A percentile compares a stretch with the other conserved stretches of the same genome.
phyloP scores from a whole-genome alignment of 495 filamentous ascomycete species.

The Amphirosellinia nigrospora region DNA sequence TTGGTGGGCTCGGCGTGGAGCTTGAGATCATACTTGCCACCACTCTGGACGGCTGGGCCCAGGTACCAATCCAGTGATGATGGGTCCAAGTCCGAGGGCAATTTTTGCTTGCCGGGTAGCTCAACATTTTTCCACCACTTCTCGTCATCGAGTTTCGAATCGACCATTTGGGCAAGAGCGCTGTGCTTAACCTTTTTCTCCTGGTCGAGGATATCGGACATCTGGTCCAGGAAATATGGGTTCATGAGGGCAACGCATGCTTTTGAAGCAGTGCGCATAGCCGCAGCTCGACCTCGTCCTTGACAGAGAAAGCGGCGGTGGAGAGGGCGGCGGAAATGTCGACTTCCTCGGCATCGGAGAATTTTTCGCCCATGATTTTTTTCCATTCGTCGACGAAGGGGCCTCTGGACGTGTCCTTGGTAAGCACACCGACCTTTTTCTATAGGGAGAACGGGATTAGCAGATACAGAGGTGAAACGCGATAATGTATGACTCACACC shows the following conservation, averaged over 20 bases:
- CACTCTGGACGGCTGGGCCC: constrained; percentile 91
- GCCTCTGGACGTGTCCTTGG: constrained; percentile 82
- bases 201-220: constrained; percentile 91
- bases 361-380: constrained; percentile 73
- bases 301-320: constrained; percentile 83
- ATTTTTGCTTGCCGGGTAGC: constrained; percentile 68
- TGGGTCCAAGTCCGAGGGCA: constrained; percentile 87
- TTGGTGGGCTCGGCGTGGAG: constrained; percentile 75
- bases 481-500: constrained; percentile 67
- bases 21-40: constrained; percentile 90
- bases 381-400: constrained; percentile 98
- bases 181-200: constrained; percentile 96
- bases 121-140: constrained; percentile 89
- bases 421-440: constrained; percentile 87
- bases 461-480: neutral
- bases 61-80: constrained; percentile 92
- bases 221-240: constrained; percentile 94
- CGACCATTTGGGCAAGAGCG: constrained; percentile 79
- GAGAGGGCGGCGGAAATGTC: constrained; percentile 86
- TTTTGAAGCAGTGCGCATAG: constrained; percentile 89
- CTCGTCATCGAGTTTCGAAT: constrained; percentile 85
- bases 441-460: constrained; percentile 39
- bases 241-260: constrained; percentile 91
- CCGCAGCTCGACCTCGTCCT: constrained; percentile 95
- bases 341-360: constrained; percentile 85